Evolutionary conservation across 176 grass and related monocot species (phyloP), one percentile per base, ranked within the genome.

Genomic region (Elaeis guineensis): DNA sequence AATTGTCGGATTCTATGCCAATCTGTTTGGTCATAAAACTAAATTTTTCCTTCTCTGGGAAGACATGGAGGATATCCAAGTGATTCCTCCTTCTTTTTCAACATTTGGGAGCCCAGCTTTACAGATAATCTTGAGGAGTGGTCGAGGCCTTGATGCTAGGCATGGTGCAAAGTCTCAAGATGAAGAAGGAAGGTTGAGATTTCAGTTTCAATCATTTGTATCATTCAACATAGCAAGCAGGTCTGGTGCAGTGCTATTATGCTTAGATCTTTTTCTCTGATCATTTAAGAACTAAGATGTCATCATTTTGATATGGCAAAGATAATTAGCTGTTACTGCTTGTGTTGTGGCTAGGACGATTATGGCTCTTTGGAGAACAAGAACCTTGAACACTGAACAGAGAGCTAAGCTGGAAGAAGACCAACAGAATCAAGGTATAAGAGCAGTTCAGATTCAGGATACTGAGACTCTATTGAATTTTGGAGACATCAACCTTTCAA

Each of bases 31-130:
- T 51, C 81, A 88, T 28, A 91, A 97, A 84, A 97, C 92, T 5
- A 97, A 83, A 67, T 91, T 97, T 66, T 97, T 85, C 66, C 88
- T 91, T 69, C 72, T 91, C 25, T 97, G 92, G 87, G 87, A 91
- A 66, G 84, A 97, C 21, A 76, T 97, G 5, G 78, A 97, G 16
- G 78, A 84, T 28, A 82, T 97, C 5, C 64, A 85, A 78, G 87
- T 82, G 21, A 29, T 83, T 52, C 28, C 79, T 21, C 87, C 92
- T 56, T 85, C 92, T 25, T 88, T 91, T 18, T 59, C 76, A 55
- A 82, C 84, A 4, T 70, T 91, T 35, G 81, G 92, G 25, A 83
- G 51, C 21, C 84, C 86, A n/a, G 80, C 76, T 1, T 25, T 91
- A 26, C 32, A 72, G 57, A 83, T 91, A 20, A 71, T 61, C 58